Evolutionary conservation across 495 filamentous ascomycete species (phyloP).

Genomic region (Neurospora tetraspora): DNA sequence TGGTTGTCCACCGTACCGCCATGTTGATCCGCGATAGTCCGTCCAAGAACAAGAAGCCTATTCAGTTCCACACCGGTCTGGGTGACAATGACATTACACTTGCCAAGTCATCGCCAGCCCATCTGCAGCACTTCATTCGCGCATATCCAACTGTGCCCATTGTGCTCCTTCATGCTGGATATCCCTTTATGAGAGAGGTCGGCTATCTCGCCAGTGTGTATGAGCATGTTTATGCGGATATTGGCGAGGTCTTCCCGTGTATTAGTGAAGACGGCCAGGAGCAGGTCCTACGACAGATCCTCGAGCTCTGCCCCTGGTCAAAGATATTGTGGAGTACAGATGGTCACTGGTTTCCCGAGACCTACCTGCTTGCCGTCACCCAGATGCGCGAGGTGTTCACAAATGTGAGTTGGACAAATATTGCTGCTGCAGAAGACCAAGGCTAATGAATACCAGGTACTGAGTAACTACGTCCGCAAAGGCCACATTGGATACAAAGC

Average conservation of each 20-base stretch:
- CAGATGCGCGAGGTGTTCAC: slow-evolving; percentile 72
- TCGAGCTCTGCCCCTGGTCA: slow-evolving; percentile 66
- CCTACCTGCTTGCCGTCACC: slow-evolving; percentile 64
- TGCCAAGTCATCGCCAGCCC: slow-evolving; percentile 60
- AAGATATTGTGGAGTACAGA: slow-evolving; percentile 83
- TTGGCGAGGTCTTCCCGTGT: slow-evolving; percentile 79
- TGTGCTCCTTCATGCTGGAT: slow-evolving; percentile 74
- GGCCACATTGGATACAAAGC: slow-evolving; percentile 46
- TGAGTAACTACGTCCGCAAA: slow-evolving; percentile 51
- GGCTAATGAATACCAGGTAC: slow-evolving; percentile 31
- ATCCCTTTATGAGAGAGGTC: slow-evolving; percentile 75
- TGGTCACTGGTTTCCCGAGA: slow-evolving; percentile 77
- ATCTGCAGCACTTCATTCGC: slow-evolving; percentile 65
- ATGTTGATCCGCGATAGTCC: slow-evolving; percentile 34
- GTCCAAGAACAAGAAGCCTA: slow-evolving; percentile 47
- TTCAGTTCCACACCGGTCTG: slow-evolving; percentile 83
- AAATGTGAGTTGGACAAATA: slow-evolving; percentile 30
- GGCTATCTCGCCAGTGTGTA: slow-evolving; percentile 76
- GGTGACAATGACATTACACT: slow-evolving; percentile 77
- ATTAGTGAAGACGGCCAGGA: slow-evolving; percentile 75
- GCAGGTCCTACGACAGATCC: slow-evolving; percentile 56
- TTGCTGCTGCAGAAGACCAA: neutral
- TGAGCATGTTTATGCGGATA: slow-evolving; percentile 74
- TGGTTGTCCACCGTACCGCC: slow-evolving; percentile 50
- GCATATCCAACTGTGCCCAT: slow-evolving; percentile 59